Base-by-base conservation (phyloP, 106 monocot genomes). In the Amphibolis antarctica region DNA sequence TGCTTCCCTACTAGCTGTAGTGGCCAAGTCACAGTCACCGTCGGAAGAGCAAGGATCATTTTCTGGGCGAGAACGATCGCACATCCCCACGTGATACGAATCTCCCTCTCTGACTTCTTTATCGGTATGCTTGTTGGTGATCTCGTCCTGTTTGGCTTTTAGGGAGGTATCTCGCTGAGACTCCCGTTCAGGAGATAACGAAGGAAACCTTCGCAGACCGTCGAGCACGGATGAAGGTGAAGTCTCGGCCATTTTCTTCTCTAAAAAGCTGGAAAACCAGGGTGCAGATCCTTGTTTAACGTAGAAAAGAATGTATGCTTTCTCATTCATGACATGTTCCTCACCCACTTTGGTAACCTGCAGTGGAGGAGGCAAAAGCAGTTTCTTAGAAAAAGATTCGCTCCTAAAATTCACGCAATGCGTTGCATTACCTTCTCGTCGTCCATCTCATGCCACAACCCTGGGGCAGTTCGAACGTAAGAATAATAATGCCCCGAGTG, bases 401-500 rank as follows among this genome's bases (percentile, higher is more conserved):
- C 55, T 63, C 21, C 23, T 18, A 42, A 10, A 24, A 5, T 55
- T 25, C 31, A 24, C 53, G 10, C 21, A 43, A 10, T 62, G 36
- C 2, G 14, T 23, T 26, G 1, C 44, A 51, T 61, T 74, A 57
- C 77, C 42, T 42, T 2, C 0, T 56, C 43, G 26, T 88, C 87
- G 63, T 88, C 63, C 74, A 83, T 68, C 54, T 25, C 46, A 59
- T 81, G 43, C 87, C 87, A 88, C 10, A 66, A 24, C 4, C 65
- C 66, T 4, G 75, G 69, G 30, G 83, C 83, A 49, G 87, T 73
- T 31, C 87, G 83, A 20, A 88, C 48, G 18, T 12, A 63, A 45
- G 75, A 75, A 22, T 72, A 75, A 46, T 88, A 88, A 73, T 88
- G 87, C 3, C 87, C 85, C 58, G 6, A 76, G 31, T 53, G 9